Base-by-base conservation (phyloP, 106 monocot genomes). In the Iris macrosiphon region DNA sequence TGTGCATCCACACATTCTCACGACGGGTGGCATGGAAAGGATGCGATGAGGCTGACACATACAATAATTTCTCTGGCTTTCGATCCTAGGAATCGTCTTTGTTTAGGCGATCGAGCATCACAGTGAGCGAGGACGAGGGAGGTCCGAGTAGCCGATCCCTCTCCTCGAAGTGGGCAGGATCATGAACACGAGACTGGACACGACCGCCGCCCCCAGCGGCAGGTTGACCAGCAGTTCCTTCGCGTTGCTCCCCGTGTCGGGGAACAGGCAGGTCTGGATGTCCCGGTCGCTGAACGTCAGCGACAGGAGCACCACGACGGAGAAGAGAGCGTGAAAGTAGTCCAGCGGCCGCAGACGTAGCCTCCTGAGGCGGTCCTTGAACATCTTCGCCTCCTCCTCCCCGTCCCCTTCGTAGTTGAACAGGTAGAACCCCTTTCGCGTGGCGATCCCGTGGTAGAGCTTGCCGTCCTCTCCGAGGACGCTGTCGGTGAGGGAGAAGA, bases 401-500 rank as follows among this genome's bases (percentile, higher is more conserved):
- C 54, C 53, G 16, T 1, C 13, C 32, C 52, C 72, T 15, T 56
- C 61, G 44, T 62, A 64, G 64, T 76, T 80, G 62, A 85, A 62
- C 20, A 73, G 22, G 62, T 52, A 59, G 33, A 85, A 33, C 0
- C 84, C 68, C 19, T 29, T 39, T 17, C 49, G 26, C 11, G 76
- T 77, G n/a, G 73, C 73, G 3, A 78, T 1, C 17, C 74, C 83
- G 45, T 61, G 72, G 64, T 79, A 76, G 64, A 65, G 35, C 52
- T 74, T 68, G 10, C 79, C 84, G 61, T 72, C 68, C 13, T 24
- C 7, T 17, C 69, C 72, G 6, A 31, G 21, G 35, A 72, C 7
- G 61, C 69, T 76, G 61, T 85, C 79, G 40, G 85, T 85, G 72
- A 85, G 52, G 68, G 76, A 61, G 75, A 74, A 73, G 72, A 79